A percentile compares a stretch with the other conserved stretches of the same genome.
Conservation (phyloP, 1,139 yeast species). For the Zygosaccharomyces pseudobailii region DNA sequence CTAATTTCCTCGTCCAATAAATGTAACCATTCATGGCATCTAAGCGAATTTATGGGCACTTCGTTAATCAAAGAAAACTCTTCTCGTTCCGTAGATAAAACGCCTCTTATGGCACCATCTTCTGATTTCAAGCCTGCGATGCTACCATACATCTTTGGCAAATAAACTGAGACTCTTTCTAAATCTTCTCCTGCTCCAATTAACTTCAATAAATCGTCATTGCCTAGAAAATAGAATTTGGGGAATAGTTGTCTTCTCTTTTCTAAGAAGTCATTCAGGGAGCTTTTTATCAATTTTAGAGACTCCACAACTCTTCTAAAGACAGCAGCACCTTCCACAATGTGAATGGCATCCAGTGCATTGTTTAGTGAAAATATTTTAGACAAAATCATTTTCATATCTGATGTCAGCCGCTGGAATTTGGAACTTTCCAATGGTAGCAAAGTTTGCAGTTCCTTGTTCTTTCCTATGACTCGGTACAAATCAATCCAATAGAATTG, state of each 20-base stretch:
- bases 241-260: constrained; percentile 74
- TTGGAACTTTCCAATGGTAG: constrained; percentile 69
- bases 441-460: constrained; percentile 54
- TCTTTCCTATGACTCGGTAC: constrained; percentile 66
- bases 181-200: constrained; percentile 62
- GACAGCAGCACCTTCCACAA: constrained; percentile 46
- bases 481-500: constrained; percentile 89
- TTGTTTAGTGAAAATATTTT: constrained; percentile 47
- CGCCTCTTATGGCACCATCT: constrained; percentile 41
- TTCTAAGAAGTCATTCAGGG: constrained; percentile 76
- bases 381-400: constrained; percentile 50
- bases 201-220: constrained; percentile 80
- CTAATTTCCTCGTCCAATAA: constrained; percentile 54
- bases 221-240: constrained; percentile 83
- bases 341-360: constrained; percentile 54
- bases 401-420: constrained; percentile 61
- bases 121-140: constrained; percentile 45
- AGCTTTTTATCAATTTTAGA: constrained; percentile 53
- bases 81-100: constrained; percentile 66
- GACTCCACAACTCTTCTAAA: constrained; percentile 54
- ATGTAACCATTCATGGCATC: constrained; percentile 60
- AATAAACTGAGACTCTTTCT: constrained; percentile 50
- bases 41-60: constrained; percentile 43
- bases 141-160: constrained; percentile 72
- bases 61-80: constrained; percentile 41